Conservation (phyloP, 73 alveolate species). For the Stentor roeselii region DNA sequence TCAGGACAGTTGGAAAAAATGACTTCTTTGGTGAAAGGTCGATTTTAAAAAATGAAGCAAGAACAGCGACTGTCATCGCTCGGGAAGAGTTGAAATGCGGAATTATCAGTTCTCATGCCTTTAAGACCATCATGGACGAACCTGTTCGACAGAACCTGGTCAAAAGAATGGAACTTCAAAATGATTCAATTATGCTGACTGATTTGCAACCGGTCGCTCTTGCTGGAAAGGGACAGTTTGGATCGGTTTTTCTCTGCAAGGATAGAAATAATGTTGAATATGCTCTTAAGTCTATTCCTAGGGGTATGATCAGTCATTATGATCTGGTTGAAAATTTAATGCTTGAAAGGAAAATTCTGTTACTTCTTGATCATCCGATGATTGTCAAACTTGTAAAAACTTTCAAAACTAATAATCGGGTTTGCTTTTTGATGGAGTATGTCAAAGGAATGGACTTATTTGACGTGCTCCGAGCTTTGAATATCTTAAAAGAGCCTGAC, state of each 20-base stretch:
- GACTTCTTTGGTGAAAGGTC: conserved; percentile 32
- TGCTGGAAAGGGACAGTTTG: conserved; percentile 57
- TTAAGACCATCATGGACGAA: conserved; percentile 50
- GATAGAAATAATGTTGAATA: conserved; percentile 40
- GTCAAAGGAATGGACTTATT: conserved; percentile 68
- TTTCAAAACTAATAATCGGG: conserved; percentile 49
- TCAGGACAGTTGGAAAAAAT: conserved; percentile 5
- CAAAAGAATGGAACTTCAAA: conserved; percentile 32
- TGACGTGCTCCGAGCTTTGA: conserved; percentile 45
- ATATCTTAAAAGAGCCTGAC: conserved; percentile 34
- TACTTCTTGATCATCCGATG: conserved; percentile 78
- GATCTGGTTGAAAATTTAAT: conserved; percentile 37
- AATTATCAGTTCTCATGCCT: conserved; percentile 46
- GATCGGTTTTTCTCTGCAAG: conserved; percentile 40
- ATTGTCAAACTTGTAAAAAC: conserved; percentile 69
- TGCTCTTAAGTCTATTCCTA: conserved; percentile 49
- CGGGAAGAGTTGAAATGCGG: conserved; percentile 38
- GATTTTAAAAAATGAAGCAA: conserved; percentile 10
- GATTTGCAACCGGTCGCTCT: conserved; percentile 18
- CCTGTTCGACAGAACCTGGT: conserved; percentile 33
- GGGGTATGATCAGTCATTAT: conserved; percentile 32
- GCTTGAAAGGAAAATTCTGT: conserved; percentile 37
- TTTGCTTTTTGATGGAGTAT: conserved; percentile 69
- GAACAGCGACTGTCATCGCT: conserved; percentile 30
- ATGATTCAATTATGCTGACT: conserved; percentile 28